Conservation (phyloP, 257 asterid species). For the Orobanche coerulescens region DNA sequence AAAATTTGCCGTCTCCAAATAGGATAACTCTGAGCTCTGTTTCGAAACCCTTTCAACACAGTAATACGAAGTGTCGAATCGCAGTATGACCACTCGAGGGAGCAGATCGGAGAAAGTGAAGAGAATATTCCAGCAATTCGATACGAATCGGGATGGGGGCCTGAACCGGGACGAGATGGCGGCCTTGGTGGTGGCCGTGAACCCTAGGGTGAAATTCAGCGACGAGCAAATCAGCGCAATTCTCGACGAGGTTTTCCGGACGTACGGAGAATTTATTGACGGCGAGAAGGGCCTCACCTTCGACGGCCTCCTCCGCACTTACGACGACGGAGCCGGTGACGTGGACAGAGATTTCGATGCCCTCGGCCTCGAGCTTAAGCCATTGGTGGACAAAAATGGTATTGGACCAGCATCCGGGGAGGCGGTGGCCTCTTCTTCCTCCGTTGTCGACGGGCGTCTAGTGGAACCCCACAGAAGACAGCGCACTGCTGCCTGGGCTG, state of each 20-base stretch:
- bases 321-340: slow-evolving; percentile 98
- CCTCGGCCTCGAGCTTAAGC: slow-evolving; percentile 77
- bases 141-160: slow-evolving; percentile 70
- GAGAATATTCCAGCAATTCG: slow-evolving; percentile 82
- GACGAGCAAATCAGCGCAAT: slow-evolving; percentile 90
- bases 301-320: slow-evolving; percentile 88
- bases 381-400: slow-evolving; percentile 37
- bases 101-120: slow-evolving; percentile 96
- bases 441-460: slow-evolving; percentile 61
- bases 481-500: slow-evolving; percentile 96
- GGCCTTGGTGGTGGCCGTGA: slow-evolving; percentile 79
- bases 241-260: slow-evolving; percentile 85
- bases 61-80: slow-evolving; percentile 4
- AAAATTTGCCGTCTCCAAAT: background rate
- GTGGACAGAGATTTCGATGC: slow-evolving; percentile 97
- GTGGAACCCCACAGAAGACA: slow-evolving; percentile 91
- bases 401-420: slow-evolving; percentile 49
- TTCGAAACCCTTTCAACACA: slow-evolving; percentile 23
- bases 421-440: slow-evolving; percentile 66
- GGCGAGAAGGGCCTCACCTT: slow-evolving; percentile 75
- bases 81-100: slow-evolving; percentile 72
- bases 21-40: background rate
- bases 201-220: slow-evolving; percentile 89
- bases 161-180: slow-evolving; percentile 90
- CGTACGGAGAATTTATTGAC: slow-evolving; percentile 79